Base-by-base conservation (phyloP, 768 basidiomycete species). In the Rhizopogon sp. region DNA sequence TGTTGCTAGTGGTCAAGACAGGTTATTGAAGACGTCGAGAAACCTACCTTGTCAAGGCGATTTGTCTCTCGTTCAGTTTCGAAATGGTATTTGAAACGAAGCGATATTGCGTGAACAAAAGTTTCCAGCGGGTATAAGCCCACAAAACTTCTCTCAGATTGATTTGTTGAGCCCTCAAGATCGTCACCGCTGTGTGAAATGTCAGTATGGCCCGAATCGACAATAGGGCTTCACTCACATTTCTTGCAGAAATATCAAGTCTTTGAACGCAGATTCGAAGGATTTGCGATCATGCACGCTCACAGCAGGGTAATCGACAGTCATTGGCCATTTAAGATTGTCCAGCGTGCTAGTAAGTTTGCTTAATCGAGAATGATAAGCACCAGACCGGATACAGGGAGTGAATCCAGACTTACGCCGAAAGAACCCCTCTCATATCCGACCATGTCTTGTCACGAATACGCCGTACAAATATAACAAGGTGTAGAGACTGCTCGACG, bases 51-150 rank as follows among this genome's bases (percentile, higher is more conserved):
- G 73, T 98, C 96, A 9, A 93, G 69, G 50, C 91, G 79, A 69
- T 98, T 99, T 0, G 97, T 99, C 60, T 84, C 82, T 37, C 93
- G 78, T 16, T 81, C 76, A 0, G 90, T 84, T 55, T 98, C 93
- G 58, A 98, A 98, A 65, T 99, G 97, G 66, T 88, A 99, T 63
- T 88, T 91, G 76, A 98, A 99, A 17, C 97, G 82, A 56, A 93
- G 70, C 2, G 87, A 76, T 47, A 99, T 79, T 2, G 95, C 90
- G 43, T 87, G 84, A 3, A 93, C 80, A 16, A 99, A 80, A 2
- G 90, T 87, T 65, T 92, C 87, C 16, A 98, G 63, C 2, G 97
- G 82, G 69, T 95, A 95, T 35, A 98, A 65, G 0, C 86, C 84
- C 46, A 83, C 79, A 28, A 22, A 49, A 37, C 52, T 56, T 35